phyloP scores from a whole-genome alignment of 495 filamentous ascomycete species.

The Neurospora sp. region DNA sequence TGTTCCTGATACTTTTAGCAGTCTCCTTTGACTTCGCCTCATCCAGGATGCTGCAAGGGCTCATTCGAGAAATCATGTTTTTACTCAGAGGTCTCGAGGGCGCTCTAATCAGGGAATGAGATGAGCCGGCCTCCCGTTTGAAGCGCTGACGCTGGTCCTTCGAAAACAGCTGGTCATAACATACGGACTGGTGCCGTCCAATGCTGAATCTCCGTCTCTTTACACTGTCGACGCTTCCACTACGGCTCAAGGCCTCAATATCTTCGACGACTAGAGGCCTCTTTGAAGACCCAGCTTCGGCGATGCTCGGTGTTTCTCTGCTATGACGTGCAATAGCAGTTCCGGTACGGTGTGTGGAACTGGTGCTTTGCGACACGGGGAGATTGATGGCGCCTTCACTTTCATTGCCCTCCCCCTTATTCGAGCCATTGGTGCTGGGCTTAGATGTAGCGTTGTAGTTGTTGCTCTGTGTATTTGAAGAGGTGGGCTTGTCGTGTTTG shows the following conservation, averaged over 20 bases:
- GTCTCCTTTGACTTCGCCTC: background rate
- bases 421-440: background rate
- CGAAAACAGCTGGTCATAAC: background rate
- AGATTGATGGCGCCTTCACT: background rate
- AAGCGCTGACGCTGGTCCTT: background rate
- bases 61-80: background rate
- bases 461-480: background rate
- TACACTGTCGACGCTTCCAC: background rate
- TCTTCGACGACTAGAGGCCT: background rate
- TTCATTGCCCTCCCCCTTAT: background rate
- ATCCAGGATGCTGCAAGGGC: background rate
- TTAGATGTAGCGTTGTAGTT: background rate
- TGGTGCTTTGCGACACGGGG: background rate
- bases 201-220: background rate
- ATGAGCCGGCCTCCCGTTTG: background rate
- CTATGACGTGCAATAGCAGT: background rate
- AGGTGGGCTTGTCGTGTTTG: background rate
- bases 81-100: background rate
- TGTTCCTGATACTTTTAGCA: slow-evolving; percentile 1
- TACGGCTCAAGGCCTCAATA: background rate
- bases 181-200: background rate
- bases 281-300: background rate
- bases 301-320: background rate
- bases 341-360: background rate
- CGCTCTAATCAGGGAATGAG: background rate